Evolutionary conservation across 106 monocot species (phyloP), one percentile per base, ranked within the genome.

Genomic region (Triglochin maritima): DNA sequence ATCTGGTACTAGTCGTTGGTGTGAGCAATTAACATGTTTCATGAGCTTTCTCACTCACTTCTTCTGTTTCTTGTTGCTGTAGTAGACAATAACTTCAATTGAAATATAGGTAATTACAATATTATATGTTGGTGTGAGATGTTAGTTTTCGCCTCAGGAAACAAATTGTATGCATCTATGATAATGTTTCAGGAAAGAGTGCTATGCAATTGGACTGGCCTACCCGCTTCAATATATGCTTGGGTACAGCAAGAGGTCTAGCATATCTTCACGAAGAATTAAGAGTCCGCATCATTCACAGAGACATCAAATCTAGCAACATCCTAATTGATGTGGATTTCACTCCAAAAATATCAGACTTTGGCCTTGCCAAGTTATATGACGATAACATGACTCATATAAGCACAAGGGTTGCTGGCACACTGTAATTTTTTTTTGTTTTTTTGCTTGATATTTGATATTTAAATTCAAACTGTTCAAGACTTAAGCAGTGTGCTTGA

Each of bases 201-300:
- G 54, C 8, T 12, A 44, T 72, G 44, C 52, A 72, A 3, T 48
- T 78, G 13, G 65, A 79, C 59, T 79, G 79, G 79, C 52, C 56
- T 47, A 79, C 69, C 11, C 74, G 79, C 46, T 57, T 46, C 42
- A 74, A 59, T 5, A 74, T 79, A 50, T 79, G 79, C 46, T 56
- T 79, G 9, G 74, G 68, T 3, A 66, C 69, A 65, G 79, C 79
- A n/a, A 74, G 63, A 14, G 79, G 79, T 54, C 50, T 79, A 46
- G 69, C 74, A 14, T 74, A 74, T 66, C 74, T 79, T 46, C 79
- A 79, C 60, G 79, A 74, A 62, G 79, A 79, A 49, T 79, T 73
- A 2, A 61, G 51, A 7, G 41, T 73, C n/a, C 73, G 68, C 41
- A 79, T 79, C 16, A 65, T 79, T 6, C 79, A 79, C 15, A 74